These are phyloP conservation scores for Polysphondylium violaceum DNA, from an alignment of 78 protist species.

Conservation along the genomic window DNA sequence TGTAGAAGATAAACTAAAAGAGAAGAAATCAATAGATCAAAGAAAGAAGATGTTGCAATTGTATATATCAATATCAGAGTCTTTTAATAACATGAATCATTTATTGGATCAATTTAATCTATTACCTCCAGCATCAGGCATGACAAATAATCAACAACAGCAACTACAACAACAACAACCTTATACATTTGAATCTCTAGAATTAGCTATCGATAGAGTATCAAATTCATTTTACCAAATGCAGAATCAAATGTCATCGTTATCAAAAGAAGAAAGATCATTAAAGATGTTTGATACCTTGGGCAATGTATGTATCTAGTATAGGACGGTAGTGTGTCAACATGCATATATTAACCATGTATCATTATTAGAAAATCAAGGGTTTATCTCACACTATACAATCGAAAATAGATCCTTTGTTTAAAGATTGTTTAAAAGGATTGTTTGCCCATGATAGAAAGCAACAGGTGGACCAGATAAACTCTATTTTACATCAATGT, in stretches of 20 bases:
- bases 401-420: slow-evolving; percentile 62
- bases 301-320: slow-evolving; percentile 12
- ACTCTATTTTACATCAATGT: slow-evolving; percentile 6
- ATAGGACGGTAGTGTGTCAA: too few relatives aligned
- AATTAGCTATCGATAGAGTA: slow-evolving; percentile 44
- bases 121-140: slow-evolving; percentile 9
- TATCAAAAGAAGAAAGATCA: slow-evolving; percentile 39
- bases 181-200: too few relatives aligned
- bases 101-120: slow-evolving; percentile 41
- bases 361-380: slow-evolving; percentile 18
- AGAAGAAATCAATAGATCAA: slow-evolving; percentile 67
- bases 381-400: slow-evolving; percentile 45
- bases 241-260: slow-evolving; percentile 46
- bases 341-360: neutral
- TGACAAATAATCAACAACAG: neutral
- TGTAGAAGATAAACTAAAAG: slow-evolving; percentile 59
- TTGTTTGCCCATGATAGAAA: neutral
- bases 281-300: slow-evolving; percentile 34
- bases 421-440: slow-evolving; percentile 29
- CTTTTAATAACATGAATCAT: slow-evolving; percentile 32
- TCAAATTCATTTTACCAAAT: slow-evolving; percentile 73
- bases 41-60: slow-evolving; percentile 43
- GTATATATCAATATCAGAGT: slow-evolving; percentile 52
- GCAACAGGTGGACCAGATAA: neutral
- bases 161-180: neutral